Evolutionary conservation across 768 basidiomycete genomes (phyloP), one percentile per base, ranked within the genome.

Genomic region (Lactarius quietus): DNA sequence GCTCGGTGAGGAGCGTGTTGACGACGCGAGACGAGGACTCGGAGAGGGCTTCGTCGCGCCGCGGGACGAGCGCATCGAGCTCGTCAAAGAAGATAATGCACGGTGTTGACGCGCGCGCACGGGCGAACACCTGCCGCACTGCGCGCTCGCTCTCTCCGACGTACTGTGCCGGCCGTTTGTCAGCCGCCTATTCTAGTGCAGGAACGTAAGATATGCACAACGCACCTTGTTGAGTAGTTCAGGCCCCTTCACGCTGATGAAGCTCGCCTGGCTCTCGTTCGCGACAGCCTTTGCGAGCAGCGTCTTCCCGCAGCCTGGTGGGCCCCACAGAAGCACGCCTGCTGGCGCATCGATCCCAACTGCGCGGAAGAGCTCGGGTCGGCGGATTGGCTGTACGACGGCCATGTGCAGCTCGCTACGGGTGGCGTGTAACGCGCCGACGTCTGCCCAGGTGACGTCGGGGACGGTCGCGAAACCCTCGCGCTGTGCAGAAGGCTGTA

Each of bases 401-500:
- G 94, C 92, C 95, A 98, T 97, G 71, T 95, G 93, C 45, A 99
- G 81, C 74, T 97, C 95, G 64, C 96, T 92, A 18, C 97, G 81
- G 3, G 87, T 90, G 1, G 77, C 82, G 66, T 90, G 87, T 23
- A 98, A 81, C 2, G 96, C 97, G 26, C 97, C 97, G 55, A 99
- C 83, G 73, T 98, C 95, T 1, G 88, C 80, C 96, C 97, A 99
- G 0, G 91, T 90, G 1, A 98, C 92, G 70, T 95, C 93, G 0
- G 97, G 97, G 4, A 98, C 90, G 0, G 97, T 98, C 6, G 97
- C 90, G 70, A 99, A 99, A 4, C 97, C 97, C 80, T 99, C 97
- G 51, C 97, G 90, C 74, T 95, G 95, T 7, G 96, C 93, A 0
- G 95, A 97, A 1, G 97, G 97, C 73, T 98, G 97, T 0, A 98